A percentile compares a stretch with the other conserved stretches of the same genome.
These are phyloP conservation scores for Pseudocercospora musae DNA, from an alignment of 2,329 filamentous ascomycete genomes.

Conservation along the genomic window DNA sequence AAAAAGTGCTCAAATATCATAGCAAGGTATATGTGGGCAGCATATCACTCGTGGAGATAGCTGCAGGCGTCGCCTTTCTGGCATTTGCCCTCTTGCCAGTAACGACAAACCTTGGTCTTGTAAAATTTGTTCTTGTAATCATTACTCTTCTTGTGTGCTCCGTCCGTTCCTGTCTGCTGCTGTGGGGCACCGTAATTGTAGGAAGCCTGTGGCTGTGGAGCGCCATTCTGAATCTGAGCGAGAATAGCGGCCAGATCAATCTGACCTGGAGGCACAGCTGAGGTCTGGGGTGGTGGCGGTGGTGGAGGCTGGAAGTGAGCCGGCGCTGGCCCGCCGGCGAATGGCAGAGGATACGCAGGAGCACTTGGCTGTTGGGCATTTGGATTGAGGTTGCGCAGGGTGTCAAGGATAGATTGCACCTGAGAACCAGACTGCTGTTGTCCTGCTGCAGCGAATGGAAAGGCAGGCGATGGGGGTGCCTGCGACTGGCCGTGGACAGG, in stretches of 20 bases:
- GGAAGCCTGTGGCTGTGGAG: not conserved
- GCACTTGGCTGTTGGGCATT: not conserved
- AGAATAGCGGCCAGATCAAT: constrained; percentile 33
- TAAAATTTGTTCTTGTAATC: constrained; percentile 30
- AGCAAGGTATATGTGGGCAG: not conserved
- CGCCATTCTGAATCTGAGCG: constrained; percentile 21
- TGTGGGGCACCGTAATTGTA: constrained; percentile 14
- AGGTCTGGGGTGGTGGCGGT: constrained; percentile 14
- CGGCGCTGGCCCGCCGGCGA: constrained; percentile 17
- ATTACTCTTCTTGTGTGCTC: constrained; percentile 22
- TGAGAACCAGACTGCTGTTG: constrained; percentile 21
- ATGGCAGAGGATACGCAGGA: constrained; percentile 9
- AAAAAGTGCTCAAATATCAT: not conserved
- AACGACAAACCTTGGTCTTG: constrained; percentile 46
- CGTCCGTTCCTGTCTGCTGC: constrained; percentile 33
- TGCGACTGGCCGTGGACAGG: constrained; percentile 12
- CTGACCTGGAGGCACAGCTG: constrained; percentile 8
- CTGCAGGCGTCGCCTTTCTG: constrained; percentile 42
- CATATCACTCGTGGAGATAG: constrained; percentile 31
- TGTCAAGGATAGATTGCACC: not conserved
- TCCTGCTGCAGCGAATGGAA: not conserved
- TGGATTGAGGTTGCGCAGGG: not conserved
- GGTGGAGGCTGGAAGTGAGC: constrained; percentile 15
- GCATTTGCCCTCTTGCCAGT: constrained; percentile 54
- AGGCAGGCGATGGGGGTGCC: constrained; percentile 6